Conservation (phyloP, 73 alveolate species). For the Loxodes magnus region DNA sequence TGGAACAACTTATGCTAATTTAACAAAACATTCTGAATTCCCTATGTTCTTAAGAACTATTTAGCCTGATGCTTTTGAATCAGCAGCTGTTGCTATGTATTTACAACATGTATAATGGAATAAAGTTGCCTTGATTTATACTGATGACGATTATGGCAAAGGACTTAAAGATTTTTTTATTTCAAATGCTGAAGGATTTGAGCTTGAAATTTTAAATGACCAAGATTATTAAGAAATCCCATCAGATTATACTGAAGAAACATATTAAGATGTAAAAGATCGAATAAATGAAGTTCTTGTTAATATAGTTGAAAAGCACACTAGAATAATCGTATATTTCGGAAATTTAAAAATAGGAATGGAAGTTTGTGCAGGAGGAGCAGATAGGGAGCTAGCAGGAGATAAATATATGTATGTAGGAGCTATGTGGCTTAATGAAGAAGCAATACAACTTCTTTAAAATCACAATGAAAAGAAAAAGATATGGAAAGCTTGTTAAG, state of each 20-base stretch:
- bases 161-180: too few relatives aligned
- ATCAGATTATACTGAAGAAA: too few relatives aligned
- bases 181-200: too few relatives aligned
- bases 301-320: constrained; percentile 1
- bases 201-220: too few relatives aligned
- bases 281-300: not conserved
- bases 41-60: not conserved
- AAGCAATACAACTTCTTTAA: not conserved
- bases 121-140: constrained; percentile 1
- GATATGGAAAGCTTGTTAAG: too few relatives aligned
- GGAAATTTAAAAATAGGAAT: not conserved
- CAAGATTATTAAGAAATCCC: too few relatives aligned
- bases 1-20: not conserved
- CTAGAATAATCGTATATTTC: constrained; percentile 5
- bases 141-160: constrained; percentile 1
- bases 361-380: not conserved
- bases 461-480: not conserved
- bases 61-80: constrained; percentile 4
- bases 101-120: not conserved
- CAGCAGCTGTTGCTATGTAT: constrained; percentile 5
- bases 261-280: too few relatives aligned
- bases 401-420: not conserved
- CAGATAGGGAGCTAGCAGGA: constrained; percentile 7
- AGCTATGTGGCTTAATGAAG: not conserved
- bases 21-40: not conserved